Conservation (phyloP, 352 stramenopile species). For the Pythium brassicae region DNA sequence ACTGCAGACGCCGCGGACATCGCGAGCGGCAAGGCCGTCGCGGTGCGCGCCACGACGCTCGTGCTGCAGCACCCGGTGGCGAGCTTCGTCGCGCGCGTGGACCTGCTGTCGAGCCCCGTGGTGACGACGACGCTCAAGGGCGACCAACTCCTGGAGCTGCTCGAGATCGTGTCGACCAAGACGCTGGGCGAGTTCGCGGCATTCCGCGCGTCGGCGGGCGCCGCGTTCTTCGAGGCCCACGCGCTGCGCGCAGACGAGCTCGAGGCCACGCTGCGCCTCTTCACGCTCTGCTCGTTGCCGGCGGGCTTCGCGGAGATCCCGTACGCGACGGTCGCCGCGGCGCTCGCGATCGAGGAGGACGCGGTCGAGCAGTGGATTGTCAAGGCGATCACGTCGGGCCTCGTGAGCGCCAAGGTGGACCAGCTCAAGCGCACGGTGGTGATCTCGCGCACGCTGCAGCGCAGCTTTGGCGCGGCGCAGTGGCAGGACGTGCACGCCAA, state of each 20-base stretch:
- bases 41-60: conserved; percentile 76
- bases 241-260: conserved; percentile 55
- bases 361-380: conserved; percentile 95
- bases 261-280: conserved; percentile 87
- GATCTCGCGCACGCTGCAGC: conserved; percentile 68
- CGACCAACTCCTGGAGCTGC: conserved; percentile 73
- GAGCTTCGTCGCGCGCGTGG: conserved; percentile 87
- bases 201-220: conserved; percentile 67
- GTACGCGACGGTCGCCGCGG: conserved; percentile 82
- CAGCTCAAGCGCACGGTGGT: conserved; percentile 90
- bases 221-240: conserved; percentile 61
- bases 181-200: conserved; percentile 87
- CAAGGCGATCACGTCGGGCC: conserved; percentile 85
- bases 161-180: conserved; percentile 92
- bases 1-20: conserved; percentile 48
- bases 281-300: conserved; percentile 90
- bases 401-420: conserved; percentile 94
- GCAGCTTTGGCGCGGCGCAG: conserved; percentile 84
- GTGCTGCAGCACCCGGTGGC: conserved; percentile 88
- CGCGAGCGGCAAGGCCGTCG: conserved; percentile 61
- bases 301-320: conserved; percentile 90
- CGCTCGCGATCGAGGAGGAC: conserved; percentile 74
- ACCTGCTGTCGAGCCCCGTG: conserved; percentile 76
- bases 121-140: conserved; percentile 72
- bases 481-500: conserved; percentile 89